Evolutionary conservation across 1,284 basidiomycete genomes (phyloP).

Genomic region (Papiliotrema flavescens): DNA sequence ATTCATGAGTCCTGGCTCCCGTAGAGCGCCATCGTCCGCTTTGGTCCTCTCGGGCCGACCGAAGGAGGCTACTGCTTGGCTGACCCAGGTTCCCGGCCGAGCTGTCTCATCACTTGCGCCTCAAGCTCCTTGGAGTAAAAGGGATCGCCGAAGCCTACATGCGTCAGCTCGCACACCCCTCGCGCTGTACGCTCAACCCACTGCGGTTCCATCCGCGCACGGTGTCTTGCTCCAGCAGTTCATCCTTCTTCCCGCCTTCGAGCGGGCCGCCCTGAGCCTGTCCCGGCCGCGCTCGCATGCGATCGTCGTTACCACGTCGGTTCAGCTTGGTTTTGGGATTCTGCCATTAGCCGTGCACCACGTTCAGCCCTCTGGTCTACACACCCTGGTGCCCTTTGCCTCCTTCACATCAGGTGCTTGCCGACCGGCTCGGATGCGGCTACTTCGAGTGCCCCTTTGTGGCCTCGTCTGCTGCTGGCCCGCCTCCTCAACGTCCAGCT

Average conservation of each 20-base stretch:
- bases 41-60: too few relatives aligned
- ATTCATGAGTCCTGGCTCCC: too few relatives aligned
- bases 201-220: conserved; percentile 41
- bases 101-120: background rate
- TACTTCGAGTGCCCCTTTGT: background rate
- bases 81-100: background rate
- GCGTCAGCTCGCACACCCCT: background rate
- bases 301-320: too few relatives aligned
- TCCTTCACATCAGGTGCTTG: background rate
- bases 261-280: too few relatives aligned
- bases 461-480: background rate
- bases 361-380: background rate
- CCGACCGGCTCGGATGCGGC: background rate
- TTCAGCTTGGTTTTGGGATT: too few relatives aligned
- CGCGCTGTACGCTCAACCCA: conserved; percentile 10
- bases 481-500: background rate
- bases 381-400: background rate
- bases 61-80: too few relatives aligned
- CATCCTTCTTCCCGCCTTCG: conserved; percentile 8
- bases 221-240: conserved; percentile 33
- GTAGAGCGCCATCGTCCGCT: too few relatives aligned
- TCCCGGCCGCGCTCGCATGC: too few relatives aligned
- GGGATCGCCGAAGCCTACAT: conserved; percentile 37
- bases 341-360: too few relatives aligned
- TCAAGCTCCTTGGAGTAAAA: conserved; percentile 4